phyloP scores from a whole-genome alignment of 1,284 basidiomycete genomes.

The Austroboletus sp. region DNA sequence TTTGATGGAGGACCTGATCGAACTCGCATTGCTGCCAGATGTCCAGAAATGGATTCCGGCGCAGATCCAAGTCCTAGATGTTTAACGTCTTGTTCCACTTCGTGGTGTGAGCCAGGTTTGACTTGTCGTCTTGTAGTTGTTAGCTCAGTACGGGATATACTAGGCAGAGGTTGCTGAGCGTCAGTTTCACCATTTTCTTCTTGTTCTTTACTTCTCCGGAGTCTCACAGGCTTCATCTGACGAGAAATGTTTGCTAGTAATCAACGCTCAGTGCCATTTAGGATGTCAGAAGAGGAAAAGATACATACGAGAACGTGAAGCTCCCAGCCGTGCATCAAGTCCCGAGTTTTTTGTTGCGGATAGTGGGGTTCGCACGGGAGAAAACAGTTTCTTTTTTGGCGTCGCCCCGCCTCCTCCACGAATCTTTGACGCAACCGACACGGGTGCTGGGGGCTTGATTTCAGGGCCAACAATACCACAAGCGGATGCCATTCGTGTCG shows the following conservation, averaged over 20 bases:
- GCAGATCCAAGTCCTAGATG: conserved; percentile 17
- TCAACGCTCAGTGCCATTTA: conserved; percentile 2
- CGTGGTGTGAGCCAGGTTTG: conserved; percentile 10
- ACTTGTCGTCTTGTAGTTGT: conserved; percentile 5
- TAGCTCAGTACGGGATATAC: conserved; percentile 3
- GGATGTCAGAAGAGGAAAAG: neutral
- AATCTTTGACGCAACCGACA: conserved; percentile 15
- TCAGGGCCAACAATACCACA: conserved; percentile 1
- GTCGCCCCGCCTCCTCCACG: conserved; percentile 18
- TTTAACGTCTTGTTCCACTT: conserved; percentile 2
- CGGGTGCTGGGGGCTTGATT: conserved; percentile 22
- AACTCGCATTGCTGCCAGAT: conserved; percentile 22
- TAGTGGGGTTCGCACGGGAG: conserved; percentile 40
- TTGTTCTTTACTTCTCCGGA: conserved; percentile 9
- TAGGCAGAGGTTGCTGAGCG: neutral
- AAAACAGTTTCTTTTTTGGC: conserved; percentile 34
- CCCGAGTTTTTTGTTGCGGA: conserved; percentile 33
- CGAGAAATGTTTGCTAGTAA: conserved; percentile 15
- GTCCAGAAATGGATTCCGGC: conserved; percentile 29
- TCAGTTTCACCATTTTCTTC: conserved; percentile 6
- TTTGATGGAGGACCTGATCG: conserved; percentile 13
- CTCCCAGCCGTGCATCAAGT: conserved; percentile 18
- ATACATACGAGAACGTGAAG: conserved; percentile 20
- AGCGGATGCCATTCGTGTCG: conserved; percentile 5
- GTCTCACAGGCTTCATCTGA: conserved; percentile 12